Percentiles rank a stretch among this genome's conserved stretches.
These are phyloP conservation scores for Bertia moriformis DNA, from an alignment of 2,329 filamentous ascomycete species.

Conservation along the genomic window DNA sequence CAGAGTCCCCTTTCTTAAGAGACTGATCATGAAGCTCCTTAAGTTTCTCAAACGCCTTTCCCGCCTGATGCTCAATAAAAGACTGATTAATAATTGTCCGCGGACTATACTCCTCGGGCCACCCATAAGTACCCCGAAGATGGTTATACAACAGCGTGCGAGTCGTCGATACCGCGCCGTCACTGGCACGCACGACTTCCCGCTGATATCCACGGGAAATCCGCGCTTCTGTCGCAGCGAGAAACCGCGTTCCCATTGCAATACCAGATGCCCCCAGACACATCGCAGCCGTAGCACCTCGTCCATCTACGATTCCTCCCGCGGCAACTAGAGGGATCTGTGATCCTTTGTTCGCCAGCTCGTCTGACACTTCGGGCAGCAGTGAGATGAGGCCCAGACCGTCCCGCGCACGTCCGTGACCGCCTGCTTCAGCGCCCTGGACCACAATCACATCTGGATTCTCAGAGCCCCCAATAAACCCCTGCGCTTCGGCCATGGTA, in stretches of 20 bases:
- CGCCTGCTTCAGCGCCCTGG: slow-evolving; percentile 37
- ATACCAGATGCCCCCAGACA: slow-evolving; percentile 35
- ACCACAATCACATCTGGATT: slow-evolving; percentile 33
- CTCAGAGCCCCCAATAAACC: slow-evolving; percentile 16
- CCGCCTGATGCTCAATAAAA: slow-evolving; percentile 18
- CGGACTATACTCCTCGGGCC: slow-evolving; percentile 24
- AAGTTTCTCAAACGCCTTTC: slow-evolving; percentile 25
- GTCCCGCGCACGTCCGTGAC: slow-evolving; percentile 29
- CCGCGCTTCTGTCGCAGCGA: slow-evolving; percentile 28
- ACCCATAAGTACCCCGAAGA: slow-evolving; percentile 23
- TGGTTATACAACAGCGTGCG: slow-evolving; percentile 29
- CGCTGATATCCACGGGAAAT: slow-evolving; percentile 23
- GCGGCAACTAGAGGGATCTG: slow-evolving; percentile 31
- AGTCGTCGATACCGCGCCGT: slow-evolving; percentile 21
- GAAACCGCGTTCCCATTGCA: slow-evolving; percentile 49
- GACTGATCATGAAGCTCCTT: slow-evolving; percentile 25
- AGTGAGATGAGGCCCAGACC: slow-evolving; percentile 28
- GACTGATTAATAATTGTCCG: slow-evolving; percentile 22
- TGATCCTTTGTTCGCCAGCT: slow-evolving; percentile 12
- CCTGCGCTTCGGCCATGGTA: slow-evolving; percentile 27
- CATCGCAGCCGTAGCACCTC: slow-evolving; percentile 31
- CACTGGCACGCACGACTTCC: slow-evolving; percentile 22
- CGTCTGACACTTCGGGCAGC: slow-evolving; percentile 32
- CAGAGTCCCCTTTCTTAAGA: slow-evolving; percentile 21
- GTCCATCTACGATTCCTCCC: slow-evolving; percentile 35